Percentiles rank a stretch among this genome's conserved stretches.
These are phyloP conservation scores for Strobilomyces dryophilus DNA, from an alignment of 768 basidiomycete species.

Conservation along the genomic window DNA sequence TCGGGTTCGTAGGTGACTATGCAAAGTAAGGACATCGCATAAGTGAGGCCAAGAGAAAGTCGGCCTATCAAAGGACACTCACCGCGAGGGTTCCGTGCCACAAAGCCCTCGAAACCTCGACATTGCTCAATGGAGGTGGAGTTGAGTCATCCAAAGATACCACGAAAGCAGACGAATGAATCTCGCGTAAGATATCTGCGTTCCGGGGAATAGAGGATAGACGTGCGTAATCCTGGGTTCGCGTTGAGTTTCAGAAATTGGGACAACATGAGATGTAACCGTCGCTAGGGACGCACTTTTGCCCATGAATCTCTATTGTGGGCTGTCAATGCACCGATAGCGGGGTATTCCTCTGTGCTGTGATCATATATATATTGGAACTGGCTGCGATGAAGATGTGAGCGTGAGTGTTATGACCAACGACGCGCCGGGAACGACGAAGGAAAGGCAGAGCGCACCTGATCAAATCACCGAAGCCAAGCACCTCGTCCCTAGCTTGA, in stretches of 20 bases:
- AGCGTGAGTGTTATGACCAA: background rate
- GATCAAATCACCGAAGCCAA: conserved; percentile 63
- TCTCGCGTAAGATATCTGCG: conserved; percentile 56
- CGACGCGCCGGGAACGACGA: background rate
- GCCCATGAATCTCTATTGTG: conserved; percentile 88
- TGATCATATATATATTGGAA: conserved; percentile 68
- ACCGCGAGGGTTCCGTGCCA: conserved; percentile 76
- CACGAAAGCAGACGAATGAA: conserved; percentile 84
- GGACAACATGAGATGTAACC: background rate
- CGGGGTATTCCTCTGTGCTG: conserved; percentile 59
- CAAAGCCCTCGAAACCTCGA: conserved; percentile 63
- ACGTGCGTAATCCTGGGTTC: conserved; percentile 54
- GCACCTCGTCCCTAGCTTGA: conserved; percentile 48
- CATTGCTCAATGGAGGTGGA: conserved; percentile 40
- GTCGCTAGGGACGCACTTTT: conserved; percentile 42
- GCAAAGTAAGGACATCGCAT: background rate
- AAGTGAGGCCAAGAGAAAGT: background rate
- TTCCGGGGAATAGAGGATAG: conserved; percentile 62
- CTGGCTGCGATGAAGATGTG: conserved; percentile 43
- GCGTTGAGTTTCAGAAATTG: background rate
- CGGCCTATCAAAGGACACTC: conserved; percentile 18
- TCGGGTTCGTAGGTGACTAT: conserved; percentile 24
- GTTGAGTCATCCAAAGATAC: conserved; percentile 70
- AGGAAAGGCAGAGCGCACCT: conserved; percentile 37
- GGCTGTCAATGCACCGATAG: conserved; percentile 73